phyloP scores from a whole-genome alignment of 2,329 filamentous ascomycete genomes.

The Cylindrodendrum hubeiense region DNA sequence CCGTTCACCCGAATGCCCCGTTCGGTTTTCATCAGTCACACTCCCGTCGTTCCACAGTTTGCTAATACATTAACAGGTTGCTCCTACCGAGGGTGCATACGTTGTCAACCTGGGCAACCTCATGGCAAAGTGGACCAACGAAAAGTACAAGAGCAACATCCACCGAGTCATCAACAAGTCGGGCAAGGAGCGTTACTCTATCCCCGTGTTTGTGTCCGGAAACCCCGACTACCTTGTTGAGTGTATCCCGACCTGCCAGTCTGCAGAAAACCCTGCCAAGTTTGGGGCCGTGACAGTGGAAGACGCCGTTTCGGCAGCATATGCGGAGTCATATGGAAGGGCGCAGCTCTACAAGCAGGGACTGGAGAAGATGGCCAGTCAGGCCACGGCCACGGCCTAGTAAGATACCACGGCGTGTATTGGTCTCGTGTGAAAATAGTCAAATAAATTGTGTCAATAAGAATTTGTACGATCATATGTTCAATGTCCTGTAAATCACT shows the following conservation, averaged over 20 bases:
- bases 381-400: constrained; percentile 16
- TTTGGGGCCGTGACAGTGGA: constrained; percentile 49
- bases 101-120: constrained; percentile 67
- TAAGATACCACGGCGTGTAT: background rate
- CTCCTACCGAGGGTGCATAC: constrained; percentile 58
- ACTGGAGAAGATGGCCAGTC: constrained; percentile 26
- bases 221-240: constrained; percentile 59
- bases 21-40: background rate
- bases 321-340: constrained; percentile 49
- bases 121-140: constrained; percentile 63
- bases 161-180: constrained; percentile 68
- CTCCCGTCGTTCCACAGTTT: background rate
- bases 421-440: background rate
- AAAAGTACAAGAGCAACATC: constrained; percentile 64
- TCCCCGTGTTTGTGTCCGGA: constrained; percentile 69
- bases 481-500: background rate
- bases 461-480: background rate
- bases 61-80: constrained; percentile 45
- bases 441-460: background rate
- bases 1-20: background rate
- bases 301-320: constrained; percentile 48
- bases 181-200: constrained; percentile 63
- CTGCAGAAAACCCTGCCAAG: constrained; percentile 40
- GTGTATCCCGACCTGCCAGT: constrained; percentile 49
- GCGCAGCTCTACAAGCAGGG: constrained; percentile 50